These are phyloP conservation scores for Uronychia setigera DNA, from an alignment of 73 alveolate species.

Conservation along the genomic window DNA sequence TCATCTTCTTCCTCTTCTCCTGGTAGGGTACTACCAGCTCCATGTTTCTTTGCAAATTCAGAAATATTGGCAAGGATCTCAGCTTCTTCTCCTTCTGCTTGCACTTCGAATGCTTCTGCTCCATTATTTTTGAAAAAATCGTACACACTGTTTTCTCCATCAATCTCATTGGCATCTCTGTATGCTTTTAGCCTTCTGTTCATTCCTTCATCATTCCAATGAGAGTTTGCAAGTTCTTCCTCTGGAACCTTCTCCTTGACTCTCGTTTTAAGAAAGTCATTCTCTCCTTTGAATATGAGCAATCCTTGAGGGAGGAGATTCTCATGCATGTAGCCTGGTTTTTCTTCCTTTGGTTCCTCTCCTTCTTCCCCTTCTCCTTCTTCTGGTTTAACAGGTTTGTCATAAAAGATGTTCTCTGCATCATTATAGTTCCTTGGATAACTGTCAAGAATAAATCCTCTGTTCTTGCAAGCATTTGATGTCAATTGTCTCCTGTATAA, in stretches of 20 bases:
- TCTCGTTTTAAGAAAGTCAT: constrained; percentile 58
- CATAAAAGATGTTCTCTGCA: constrained; percentile 66
- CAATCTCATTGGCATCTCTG: constrained; percentile 73
- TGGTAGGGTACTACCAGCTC: constrained; percentile 59
- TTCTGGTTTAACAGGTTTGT: constrained; percentile 56
- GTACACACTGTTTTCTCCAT: constrained; percentile 67
- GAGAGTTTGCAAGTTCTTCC: constrained; percentile 16
- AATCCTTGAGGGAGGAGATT: constrained; percentile 13
- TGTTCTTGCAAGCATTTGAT: constrained; percentile 70
- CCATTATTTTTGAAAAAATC: constrained; percentile 67
- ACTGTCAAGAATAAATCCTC: constrained; percentile 87
- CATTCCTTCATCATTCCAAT: constrained; percentile 53
- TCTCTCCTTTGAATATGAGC: constrained; percentile 44
- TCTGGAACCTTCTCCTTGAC: constrained; percentile 65
- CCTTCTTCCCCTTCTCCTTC: constrained; percentile 46
- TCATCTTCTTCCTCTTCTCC: constrained; percentile 36
- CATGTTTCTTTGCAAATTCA: constrained; percentile 69
- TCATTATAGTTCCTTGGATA: constrained; percentile 78
- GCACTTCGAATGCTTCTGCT: constrained; percentile 54
- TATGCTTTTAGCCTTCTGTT: constrained; percentile 71
- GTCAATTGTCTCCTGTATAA: constrained; percentile 64
- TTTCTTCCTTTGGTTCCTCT: constrained; percentile 1
- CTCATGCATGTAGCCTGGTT: constrained; percentile 14
- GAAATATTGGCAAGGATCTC: constrained; percentile 38
- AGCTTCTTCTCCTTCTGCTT: constrained; percentile 53